phyloP scores from a whole-genome alignment of 2,329 filamentous ascomycete genomes.

The Botrytis deweyae region DNA sequence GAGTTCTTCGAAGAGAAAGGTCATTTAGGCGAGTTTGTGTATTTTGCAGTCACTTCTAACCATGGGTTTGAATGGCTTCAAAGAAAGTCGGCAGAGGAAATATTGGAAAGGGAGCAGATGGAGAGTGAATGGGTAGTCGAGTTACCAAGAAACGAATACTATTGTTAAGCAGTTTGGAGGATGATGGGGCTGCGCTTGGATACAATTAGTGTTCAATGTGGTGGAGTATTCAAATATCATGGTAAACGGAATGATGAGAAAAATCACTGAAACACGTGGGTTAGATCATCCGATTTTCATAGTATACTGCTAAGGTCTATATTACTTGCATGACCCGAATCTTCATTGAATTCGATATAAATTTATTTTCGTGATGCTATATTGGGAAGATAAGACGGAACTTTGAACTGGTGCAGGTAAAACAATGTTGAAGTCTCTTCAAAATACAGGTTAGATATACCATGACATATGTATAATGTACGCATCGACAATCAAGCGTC shows the following conservation, averaged over 20 bases:
- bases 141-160: conserved; percentile 2
- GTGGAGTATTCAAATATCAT: background rate
- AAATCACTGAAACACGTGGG: background rate
- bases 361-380: background rate
- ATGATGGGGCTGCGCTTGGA: background rate
- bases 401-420: background rate
- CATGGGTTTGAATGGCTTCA: background rate
- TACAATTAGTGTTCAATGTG: background rate
- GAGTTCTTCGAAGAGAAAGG: background rate
- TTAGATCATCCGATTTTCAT: background rate
- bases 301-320: background rate
- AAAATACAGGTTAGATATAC: background rate
- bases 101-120: background rate
- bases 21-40: background rate
- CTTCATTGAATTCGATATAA: background rate
- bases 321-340: background rate
- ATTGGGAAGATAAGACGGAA: background rate
- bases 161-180: background rate
- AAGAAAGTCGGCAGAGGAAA: background rate
- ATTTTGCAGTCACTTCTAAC: background rate
- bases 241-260: background rate
- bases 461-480: background rate
- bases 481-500: background rate
- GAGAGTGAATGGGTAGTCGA: background rate
- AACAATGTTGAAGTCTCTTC: background rate